phyloP scores from a whole-genome alignment of 106 monocot genomes.

The Phalaenopsis aphrodite region DNA sequence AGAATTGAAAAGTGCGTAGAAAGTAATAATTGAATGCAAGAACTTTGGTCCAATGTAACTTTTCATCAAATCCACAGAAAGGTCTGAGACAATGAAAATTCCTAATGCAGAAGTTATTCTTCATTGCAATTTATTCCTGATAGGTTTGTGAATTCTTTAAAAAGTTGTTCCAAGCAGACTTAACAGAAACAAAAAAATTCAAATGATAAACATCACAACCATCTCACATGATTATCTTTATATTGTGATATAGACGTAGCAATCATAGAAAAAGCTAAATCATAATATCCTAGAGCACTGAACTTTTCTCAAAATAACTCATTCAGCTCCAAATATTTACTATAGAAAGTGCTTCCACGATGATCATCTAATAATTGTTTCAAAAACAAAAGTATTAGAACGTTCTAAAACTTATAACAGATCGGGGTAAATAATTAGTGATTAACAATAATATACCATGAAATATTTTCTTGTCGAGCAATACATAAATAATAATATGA shows the following conservation, averaged over 20 bases:
- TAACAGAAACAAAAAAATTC: not conserved
- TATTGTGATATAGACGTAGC: too few relatives aligned
- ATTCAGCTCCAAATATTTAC: too few relatives aligned
- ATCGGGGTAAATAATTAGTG: not conserved
- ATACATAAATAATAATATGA: not conserved
- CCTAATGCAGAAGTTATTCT: not conserved
- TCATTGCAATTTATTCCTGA: not conserved
- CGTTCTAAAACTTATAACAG: not conserved
- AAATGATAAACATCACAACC: too few relatives aligned
- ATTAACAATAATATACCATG: not conserved
- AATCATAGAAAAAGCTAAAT: too few relatives aligned
- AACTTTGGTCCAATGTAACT: not conserved
- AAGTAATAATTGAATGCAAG: not conserved
- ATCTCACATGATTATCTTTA: too few relatives aligned
- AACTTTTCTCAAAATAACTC: too few relatives aligned
- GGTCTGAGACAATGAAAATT: not conserved
- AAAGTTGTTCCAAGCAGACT: not conserved
- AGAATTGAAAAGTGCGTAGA: not conserved
- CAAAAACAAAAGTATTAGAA: not conserved
- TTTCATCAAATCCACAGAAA: not conserved
- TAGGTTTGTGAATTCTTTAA: not conserved
- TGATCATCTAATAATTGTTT: not conserved
- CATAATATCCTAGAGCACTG: too few relatives aligned
- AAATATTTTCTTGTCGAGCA: not conserved
- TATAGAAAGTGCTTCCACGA: not conserved